Conservation (phyloP, 345 rosid genomes). For the Leavenworthia alabamica region DNA sequence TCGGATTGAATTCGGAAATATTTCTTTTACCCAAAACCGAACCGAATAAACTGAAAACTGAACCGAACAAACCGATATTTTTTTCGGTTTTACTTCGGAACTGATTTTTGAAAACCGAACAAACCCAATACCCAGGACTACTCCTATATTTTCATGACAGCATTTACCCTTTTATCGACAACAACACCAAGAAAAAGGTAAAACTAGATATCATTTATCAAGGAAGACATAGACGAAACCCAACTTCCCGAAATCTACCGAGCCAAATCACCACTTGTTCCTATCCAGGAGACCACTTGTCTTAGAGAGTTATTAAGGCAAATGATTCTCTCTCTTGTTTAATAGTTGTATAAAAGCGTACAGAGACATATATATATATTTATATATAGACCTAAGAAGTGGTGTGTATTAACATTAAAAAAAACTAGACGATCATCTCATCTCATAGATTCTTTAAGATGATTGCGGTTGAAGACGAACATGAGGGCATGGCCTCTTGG, state of each 20-base stretch:
- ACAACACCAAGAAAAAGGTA: slow-evolving; percentile 84
- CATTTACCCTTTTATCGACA: slow-evolving; percentile 78
- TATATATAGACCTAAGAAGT: slow-evolving; percentile 23
- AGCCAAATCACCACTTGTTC: slow-evolving; percentile 55
- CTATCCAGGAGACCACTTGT: slow-evolving; percentile 61
- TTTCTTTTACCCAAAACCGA: too few relatives aligned
- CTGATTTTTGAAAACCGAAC: too few relatives aligned
- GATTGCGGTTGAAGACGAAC: slow-evolving; percentile 43
- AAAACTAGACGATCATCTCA: slow-evolving; percentile 10
- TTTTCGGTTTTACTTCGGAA: too few relatives aligned
- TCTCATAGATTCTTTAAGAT: not conserved
- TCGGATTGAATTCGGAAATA: too few relatives aligned
- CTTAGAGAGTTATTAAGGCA: not conserved
- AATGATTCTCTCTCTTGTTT: not conserved
- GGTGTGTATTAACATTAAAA: slow-evolving; percentile 25
- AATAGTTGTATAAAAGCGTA: slow-evolving; percentile 12
- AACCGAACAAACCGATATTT: too few relatives aligned
- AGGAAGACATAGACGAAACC: slow-evolving; percentile 65
- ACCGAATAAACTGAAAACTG: too few relatives aligned
- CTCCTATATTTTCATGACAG: slow-evolving; percentile 86
- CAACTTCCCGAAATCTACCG: slow-evolving; percentile 78
- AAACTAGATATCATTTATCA: too few relatives aligned
- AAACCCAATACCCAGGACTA: too few relatives aligned
- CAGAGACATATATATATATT: slow-evolving; percentile 11
- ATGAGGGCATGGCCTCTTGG: slow-evolving; percentile 70